Evolutionary conservation across 2,329 filamentous ascomycete species (phyloP).

Genomic region (Chalaropsis ovoidea): DNA sequence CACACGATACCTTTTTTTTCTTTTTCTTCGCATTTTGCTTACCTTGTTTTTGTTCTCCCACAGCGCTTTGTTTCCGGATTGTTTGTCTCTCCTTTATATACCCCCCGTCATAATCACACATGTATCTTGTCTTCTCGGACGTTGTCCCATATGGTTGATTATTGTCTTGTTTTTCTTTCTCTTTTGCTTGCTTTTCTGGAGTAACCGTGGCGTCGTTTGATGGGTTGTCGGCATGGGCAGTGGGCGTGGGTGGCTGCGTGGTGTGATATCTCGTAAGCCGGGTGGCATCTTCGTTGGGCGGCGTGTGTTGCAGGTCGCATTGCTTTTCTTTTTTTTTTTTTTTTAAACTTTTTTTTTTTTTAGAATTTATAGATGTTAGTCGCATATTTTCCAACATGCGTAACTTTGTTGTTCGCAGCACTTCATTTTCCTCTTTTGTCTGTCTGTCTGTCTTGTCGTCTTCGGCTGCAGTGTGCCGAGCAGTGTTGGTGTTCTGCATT

Average conservation of each 20-base stretch:
- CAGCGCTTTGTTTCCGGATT: neutral
- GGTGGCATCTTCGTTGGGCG: no score
- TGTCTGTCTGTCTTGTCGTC: no score
- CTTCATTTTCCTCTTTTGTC: no score
- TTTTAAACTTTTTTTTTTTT: neutral
- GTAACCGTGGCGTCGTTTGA: no score
- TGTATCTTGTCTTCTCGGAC: neutral
- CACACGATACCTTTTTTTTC: neutral
- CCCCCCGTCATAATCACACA: conserved; percentile 1
- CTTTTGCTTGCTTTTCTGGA: neutral
- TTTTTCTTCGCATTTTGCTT: neutral
- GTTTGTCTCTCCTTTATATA: conserved; percentile 14
- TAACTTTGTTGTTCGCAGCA: neutral
- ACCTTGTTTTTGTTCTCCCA: neutral
- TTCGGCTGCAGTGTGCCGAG: no score
- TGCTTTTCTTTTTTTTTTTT: neutral
- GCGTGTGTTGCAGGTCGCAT: no score
- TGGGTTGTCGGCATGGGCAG: no score
- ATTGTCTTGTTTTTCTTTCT: neutral
- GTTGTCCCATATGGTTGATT: neutral
- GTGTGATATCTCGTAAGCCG: no score
- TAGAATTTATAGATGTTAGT: conserved; percentile 2
- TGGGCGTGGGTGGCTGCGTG: no score
- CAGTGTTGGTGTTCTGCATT: neutral
- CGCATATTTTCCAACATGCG: neutral